Base-by-base conservation (phyloP, 345 rosid genomes). In the Acer campestre region DNA sequence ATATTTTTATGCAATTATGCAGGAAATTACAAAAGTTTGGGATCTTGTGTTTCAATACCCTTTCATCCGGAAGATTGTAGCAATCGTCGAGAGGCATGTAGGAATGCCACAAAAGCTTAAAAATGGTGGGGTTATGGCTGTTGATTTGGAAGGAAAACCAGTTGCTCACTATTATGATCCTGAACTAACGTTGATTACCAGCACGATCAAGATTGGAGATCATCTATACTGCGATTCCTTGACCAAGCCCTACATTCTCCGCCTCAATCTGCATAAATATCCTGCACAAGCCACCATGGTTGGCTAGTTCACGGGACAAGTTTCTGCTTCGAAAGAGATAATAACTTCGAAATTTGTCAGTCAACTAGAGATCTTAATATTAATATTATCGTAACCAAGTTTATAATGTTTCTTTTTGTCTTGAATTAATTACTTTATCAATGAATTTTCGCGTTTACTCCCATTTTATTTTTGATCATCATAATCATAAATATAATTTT, bases 71-170 rank as follows among this genome's bases (percentile, higher is more conserved):
- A 95, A 92, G 77, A 42, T 74, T 6, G 1, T 59, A 0, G 90
- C 58, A 2, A 77, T 89, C 4, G 4, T 75, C 35, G 29, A 73
- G 64, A 92, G 78, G 78, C 49, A 79, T 62, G 13, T 70, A 0
- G 71, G 35, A 4, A 44, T 72, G 3, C 79, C 77, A 3, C 1
- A 6, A 0, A 7, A 53, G 16, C 75, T 31, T 63, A 74, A 74
- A 67, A 71, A 87, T 56, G 69, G 84, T 13, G 94, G 98, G 22
- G 88, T 87, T 42, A 67, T 89, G 40, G 68, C 76, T 1, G 95
- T 93, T 55, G 86, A 92, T 82, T 56, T 81, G 79, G 90, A 88
- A 2, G 96, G 98, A 31, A 90, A 87, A 35, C 87, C 89, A 2
- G 51, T 83, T 1, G 85, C 91, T 0, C 85, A 86, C 73, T 95